A percentile compares a stretch with the other conserved stretches of the same genome.
Evolutionary conservation across 2,329 filamentous ascomycete species (phyloP).

Genomic region (Phoma herbarum): DNA sequence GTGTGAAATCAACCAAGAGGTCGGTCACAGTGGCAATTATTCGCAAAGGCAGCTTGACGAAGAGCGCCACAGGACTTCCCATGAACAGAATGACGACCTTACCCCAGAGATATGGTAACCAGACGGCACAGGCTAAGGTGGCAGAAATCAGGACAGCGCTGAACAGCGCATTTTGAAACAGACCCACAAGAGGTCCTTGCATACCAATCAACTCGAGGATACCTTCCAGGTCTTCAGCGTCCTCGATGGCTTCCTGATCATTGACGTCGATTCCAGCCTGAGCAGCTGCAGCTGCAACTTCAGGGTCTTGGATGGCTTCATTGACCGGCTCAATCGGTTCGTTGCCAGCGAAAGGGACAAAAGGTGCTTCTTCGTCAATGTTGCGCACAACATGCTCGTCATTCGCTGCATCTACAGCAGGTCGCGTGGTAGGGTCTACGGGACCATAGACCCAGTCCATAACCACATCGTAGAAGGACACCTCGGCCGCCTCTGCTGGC

Average conservation of each 20-base stretch:
- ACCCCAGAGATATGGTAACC: constrained; percentile 90
- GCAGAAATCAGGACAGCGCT: constrained; percentile 86
- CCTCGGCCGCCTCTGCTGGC: constrained; percentile 24
- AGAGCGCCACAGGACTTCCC: constrained; percentile 76
- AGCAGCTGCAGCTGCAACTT: constrained; percentile 70
- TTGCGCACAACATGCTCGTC: constrained; percentile 70
- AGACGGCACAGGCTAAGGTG: constrained; percentile 85
- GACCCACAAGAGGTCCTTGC: constrained; percentile 87
- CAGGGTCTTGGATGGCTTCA: constrained; percentile 58
- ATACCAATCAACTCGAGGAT: constrained; percentile 96
- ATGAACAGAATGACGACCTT: constrained; percentile 82
- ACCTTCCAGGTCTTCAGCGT: constrained; percentile 94
- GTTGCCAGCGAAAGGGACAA: constrained; percentile 63
- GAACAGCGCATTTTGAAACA: constrained; percentile 95
- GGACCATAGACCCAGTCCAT: constrained; percentile 61
- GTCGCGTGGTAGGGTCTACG: constrained; percentile 45
- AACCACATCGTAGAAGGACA: constrained; percentile 41
- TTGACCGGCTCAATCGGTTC: constrained; percentile 40
- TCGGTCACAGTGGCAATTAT: constrained; percentile 78
- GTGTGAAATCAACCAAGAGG: constrained; percentile 76
- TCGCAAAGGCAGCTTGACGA: constrained; percentile 74
- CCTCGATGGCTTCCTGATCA: constrained; percentile 74
- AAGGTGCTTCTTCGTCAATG: constrained; percentile 67
- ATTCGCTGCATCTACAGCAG: constrained; percentile 48
- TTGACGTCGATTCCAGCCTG: constrained; percentile 74